Conservation (phyloP, 108 stramenopile genomes). For the Nitzschia inconspicua region DNA sequence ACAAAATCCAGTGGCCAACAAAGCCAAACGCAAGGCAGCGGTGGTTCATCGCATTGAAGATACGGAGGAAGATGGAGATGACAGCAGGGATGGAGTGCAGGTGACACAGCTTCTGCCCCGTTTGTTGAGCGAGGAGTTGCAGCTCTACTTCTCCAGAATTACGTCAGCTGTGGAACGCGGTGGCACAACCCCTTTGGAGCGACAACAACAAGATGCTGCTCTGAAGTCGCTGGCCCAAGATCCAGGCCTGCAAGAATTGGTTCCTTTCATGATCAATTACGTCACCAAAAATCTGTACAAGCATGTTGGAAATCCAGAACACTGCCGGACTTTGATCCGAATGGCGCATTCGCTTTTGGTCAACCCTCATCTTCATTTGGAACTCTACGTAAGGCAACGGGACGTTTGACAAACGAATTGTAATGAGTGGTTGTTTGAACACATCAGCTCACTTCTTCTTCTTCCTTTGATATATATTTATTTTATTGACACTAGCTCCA, state of each 20-base stretch:
- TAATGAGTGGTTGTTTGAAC: background rate
- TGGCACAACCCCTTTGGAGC: conserved; percentile 28
- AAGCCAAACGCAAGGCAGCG: background rate
- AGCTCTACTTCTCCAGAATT: conserved; percentile 70
- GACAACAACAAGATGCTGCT: conserved; percentile 44
- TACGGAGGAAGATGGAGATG: conserved; percentile 10
- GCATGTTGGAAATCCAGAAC: conserved; percentile 57
- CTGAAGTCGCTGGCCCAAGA: conserved; percentile 41
- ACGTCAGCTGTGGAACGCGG: conserved; percentile 58
- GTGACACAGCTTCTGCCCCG: conserved; percentile 72
- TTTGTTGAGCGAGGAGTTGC: conserved; percentile 78
- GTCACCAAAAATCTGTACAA: conserved; percentile 54
- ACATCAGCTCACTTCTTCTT: background rate
- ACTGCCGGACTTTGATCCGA: conserved; percentile 59
- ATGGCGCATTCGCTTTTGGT: conserved; percentile 59
- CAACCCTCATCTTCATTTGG: conserved; percentile 78
- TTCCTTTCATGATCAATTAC: conserved; percentile 74
- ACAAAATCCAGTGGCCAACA: conserved; percentile 43
- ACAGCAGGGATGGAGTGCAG: conserved; percentile 34
- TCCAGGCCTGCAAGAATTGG: conserved; percentile 75
- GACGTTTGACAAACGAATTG: background rate
- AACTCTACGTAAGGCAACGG: conserved; percentile 59
- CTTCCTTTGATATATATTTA: background rate
- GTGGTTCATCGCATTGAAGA: conserved; percentile 20
- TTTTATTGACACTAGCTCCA: conserved; percentile 37